A percentile compares a stretch with the other conserved stretches of the same genome.
These are phyloP conservation scores for Quercus rubra DNA, from an alignment of 306 rosid genomes.

Conservation along the genomic window DNA sequence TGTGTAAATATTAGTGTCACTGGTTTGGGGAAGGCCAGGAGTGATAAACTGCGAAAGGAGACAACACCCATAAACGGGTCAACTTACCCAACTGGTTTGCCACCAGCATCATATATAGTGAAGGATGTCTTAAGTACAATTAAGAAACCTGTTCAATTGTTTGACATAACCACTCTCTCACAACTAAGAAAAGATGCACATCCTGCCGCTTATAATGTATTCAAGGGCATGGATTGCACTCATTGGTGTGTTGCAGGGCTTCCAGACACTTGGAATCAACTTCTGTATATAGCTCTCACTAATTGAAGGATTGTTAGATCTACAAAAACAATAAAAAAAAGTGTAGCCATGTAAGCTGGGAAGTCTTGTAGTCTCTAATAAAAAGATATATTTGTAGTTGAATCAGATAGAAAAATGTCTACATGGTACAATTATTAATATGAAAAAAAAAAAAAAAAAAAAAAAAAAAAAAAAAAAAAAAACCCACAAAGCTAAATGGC, in stretches of 20 bases:
- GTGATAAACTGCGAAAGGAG: conserved; percentile 52
- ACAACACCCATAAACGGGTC: conserved; percentile 56
- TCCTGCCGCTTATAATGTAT: conserved; percentile 43
- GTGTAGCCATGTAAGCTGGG: background rate
- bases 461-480: no score
- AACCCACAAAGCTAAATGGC: no score
- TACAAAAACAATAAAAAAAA: background rate
- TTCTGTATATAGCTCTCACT: conserved; percentile 31
- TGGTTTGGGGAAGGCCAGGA: conserved; percentile 42
- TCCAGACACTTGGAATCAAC: conserved; percentile 67
- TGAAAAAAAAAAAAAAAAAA: no score
- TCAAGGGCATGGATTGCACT: conserved; percentile 62
- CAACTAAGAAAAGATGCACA: conserved; percentile 78
- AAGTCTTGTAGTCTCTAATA: background rate
- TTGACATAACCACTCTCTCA: conserved; percentile 62
- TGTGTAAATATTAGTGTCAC: conserved; percentile 33
- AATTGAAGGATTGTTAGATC: background rate
- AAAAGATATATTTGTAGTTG: background rate
- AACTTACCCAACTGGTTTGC: conserved; percentile 39
- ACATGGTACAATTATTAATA: background rate
- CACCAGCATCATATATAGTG: conserved; percentile 30
- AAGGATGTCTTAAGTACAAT: conserved; percentile 35
- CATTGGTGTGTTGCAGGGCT: conserved; percentile 83
- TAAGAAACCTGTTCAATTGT: conserved; percentile 42
- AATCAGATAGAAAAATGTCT: background rate